These are phyloP conservation scores for Phaeoacremonium minimum DNA, from an alignment of 2,329 filamentous ascomycete genomes.

Conservation along the genomic window DNA sequence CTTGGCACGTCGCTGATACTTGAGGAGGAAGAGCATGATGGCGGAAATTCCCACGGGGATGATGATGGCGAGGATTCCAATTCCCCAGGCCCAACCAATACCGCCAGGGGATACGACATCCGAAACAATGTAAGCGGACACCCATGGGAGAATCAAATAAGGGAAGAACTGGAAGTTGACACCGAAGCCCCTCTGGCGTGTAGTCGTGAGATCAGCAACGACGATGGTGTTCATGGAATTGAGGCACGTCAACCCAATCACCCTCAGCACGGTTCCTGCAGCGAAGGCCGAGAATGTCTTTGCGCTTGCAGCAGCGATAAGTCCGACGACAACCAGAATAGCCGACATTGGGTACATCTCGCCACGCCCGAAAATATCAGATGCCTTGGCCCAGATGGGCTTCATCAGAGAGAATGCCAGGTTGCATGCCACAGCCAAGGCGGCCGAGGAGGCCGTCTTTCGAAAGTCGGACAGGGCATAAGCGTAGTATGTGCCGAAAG, in stretches of 20 bases:
- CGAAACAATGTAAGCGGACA: slow-evolving; percentile 33
- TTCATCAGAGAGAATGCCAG: slow-evolving; percentile 33
- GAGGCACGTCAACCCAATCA: slow-evolving; percentile 20
- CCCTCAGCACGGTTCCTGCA: slow-evolving; percentile 21
- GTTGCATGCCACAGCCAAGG: slow-evolving; percentile 27
- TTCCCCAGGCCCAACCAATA: slow-evolving; percentile 39
- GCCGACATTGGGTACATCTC: slow-evolving; percentile 29
- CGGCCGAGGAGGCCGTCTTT: slow-evolving; percentile 25
- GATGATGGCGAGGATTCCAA: slow-evolving; percentile 36
- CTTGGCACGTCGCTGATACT: slow-evolving; percentile 27
- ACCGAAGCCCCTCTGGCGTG: slow-evolving; percentile 31
- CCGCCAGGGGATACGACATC: slow-evolving; percentile 22
- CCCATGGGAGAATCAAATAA: slow-evolving; percentile 33
- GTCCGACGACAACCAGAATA: slow-evolving; percentile 14
- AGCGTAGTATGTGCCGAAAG: slow-evolving; percentile 30
- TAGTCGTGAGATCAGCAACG: slow-evolving; percentile 33
- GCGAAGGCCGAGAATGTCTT: slow-evolving; percentile 29
- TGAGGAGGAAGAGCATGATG: slow-evolving; percentile 29
- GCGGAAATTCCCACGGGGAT: slow-evolving; percentile 29
- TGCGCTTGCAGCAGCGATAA: not conserved
- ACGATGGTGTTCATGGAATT: slow-evolving; percentile 26
- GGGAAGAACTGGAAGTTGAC: slow-evolving; percentile 31
- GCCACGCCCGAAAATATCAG: slow-evolving; percentile 33
- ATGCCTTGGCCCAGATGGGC: slow-evolving; percentile 34
- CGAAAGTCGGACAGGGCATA: slow-evolving; percentile 34